phyloP scores from a whole-genome alignment of 1,284 basidiomycete species.

The Trichosporon asahii region DNA sequence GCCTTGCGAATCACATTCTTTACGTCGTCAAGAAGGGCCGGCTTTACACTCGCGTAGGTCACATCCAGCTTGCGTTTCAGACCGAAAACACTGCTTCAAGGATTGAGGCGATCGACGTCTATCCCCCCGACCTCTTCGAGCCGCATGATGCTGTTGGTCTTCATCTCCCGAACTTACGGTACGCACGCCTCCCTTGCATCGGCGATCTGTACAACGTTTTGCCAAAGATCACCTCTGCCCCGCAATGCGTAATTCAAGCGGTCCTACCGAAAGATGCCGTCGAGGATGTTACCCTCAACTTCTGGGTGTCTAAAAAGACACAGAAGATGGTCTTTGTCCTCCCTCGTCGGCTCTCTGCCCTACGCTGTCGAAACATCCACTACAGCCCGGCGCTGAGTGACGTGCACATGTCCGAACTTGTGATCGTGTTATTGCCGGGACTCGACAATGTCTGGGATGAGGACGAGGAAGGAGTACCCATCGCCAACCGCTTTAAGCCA shows the following conservation, averaged over 20 bases:
- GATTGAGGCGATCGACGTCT: neutral
- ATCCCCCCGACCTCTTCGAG: conserved; percentile 18
- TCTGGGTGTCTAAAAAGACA: neutral
- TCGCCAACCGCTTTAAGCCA: neutral
- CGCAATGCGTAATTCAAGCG: neutral
- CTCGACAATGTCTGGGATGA: neutral
- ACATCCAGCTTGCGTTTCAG: neutral
- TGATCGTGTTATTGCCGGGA: neutral
- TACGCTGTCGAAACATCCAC: neutral
- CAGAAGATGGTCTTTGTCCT: neutral
- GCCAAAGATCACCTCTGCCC: neutral
- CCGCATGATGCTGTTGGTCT: neutral
- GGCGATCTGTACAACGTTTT: neutral
- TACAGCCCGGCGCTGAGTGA: neutral
- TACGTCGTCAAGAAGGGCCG: neutral
- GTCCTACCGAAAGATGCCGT: neutral
- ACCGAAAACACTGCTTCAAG: neutral
- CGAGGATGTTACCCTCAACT: neutral
- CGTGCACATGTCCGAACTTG: neutral
- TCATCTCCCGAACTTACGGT: neutral
- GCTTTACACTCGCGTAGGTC: neutral
- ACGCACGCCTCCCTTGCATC: neutral
- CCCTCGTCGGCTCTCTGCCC: neutral
- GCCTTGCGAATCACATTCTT: neutral
- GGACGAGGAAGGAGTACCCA: neutral